Conservation (phyloP, 345 rosid genomes). For the Brassica carinata region DNA sequence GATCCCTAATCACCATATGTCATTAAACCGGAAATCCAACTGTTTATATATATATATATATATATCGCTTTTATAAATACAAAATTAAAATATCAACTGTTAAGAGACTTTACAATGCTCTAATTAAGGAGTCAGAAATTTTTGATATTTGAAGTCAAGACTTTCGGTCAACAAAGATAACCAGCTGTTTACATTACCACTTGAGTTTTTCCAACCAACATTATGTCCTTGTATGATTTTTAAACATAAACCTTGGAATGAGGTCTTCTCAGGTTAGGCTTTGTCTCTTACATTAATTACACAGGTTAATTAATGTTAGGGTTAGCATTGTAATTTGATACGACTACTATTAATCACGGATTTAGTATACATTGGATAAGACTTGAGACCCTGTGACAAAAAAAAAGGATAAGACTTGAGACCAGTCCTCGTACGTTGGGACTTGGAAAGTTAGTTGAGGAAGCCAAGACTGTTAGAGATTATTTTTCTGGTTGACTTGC, state of each 20-base stretch:
- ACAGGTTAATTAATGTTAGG: not conserved
- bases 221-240: not conserved
- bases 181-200: constrained; percentile 26
- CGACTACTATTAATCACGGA: not conserved
- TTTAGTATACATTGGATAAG: constrained; percentile 8
- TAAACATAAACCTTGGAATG: not conserved
- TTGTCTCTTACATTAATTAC: constrained; percentile 18
- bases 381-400: not conserved
- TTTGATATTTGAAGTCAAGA: not conserved
- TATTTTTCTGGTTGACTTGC: constrained; percentile 9
- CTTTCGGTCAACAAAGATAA: not conserved
- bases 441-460: constrained; percentile 41
- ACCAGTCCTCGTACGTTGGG: constrained; percentile 11
- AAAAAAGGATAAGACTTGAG: too few species aligned
- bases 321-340: not conserved
- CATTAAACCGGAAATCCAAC: too few species aligned
- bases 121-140: not conserved
- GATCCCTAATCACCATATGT: too few species aligned
- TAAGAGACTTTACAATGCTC: not conserved
- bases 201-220: not conserved
- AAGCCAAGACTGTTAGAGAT: constrained; percentile 19
- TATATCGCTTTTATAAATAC: too few species aligned
- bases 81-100: too few species aligned
- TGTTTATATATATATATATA: too few species aligned
- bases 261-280: constrained; percentile 21